Percentiles rank a stretch among this genome's conserved stretches.
phyloP scores from a whole-genome alignment of 345 rosid genomes.

The Murraya koenigii region DNA sequence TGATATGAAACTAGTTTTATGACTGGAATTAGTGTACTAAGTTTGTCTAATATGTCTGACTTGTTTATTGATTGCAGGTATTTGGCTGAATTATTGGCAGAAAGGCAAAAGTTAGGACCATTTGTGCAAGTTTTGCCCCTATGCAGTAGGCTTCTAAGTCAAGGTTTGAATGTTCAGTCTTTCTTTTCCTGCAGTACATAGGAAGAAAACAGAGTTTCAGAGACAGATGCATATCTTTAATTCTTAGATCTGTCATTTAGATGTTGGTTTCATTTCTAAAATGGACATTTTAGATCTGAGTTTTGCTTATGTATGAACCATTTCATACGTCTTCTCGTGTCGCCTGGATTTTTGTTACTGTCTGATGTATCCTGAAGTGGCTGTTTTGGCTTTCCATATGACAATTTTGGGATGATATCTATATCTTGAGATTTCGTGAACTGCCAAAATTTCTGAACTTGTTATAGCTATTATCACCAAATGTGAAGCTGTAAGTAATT shows the following conservation, averaged over 20 bases:
- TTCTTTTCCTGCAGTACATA: not conserved
- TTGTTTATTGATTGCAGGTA: constrained; percentile 48
- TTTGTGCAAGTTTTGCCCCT: constrained; percentile 70
- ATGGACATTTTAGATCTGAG: not conserved
- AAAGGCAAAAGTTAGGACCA: constrained; percentile 78
- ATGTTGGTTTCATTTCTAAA: not conserved
- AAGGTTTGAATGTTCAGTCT: constrained; percentile 45
- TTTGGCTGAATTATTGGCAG: constrained; percentile 79
- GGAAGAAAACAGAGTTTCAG: not conserved
- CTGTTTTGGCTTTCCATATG: constrained; percentile 1
- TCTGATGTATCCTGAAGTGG: not conserved
- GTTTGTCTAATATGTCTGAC: constrained; percentile 8
- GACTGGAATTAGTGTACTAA: not conserved
- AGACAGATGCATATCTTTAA: not conserved
- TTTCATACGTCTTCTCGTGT: not conserved
- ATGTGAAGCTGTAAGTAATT: not conserved
- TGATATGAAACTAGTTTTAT: not conserved
- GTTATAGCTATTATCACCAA: not conserved
- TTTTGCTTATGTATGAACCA: not conserved
- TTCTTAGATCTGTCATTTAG: not conserved
- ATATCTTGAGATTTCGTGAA: not conserved
- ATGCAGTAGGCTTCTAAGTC: constrained; percentile 72
- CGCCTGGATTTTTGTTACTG: not conserved
- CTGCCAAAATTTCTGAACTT: not conserved
- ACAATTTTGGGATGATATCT: not conserved